A percentile compares a stretch with the other conserved stretches of the same genome.
Evolutionary conservation across 2,329 filamentous ascomycete genomes (phyloP).

Genomic region (Tolypocladium endophyticum): DNA sequence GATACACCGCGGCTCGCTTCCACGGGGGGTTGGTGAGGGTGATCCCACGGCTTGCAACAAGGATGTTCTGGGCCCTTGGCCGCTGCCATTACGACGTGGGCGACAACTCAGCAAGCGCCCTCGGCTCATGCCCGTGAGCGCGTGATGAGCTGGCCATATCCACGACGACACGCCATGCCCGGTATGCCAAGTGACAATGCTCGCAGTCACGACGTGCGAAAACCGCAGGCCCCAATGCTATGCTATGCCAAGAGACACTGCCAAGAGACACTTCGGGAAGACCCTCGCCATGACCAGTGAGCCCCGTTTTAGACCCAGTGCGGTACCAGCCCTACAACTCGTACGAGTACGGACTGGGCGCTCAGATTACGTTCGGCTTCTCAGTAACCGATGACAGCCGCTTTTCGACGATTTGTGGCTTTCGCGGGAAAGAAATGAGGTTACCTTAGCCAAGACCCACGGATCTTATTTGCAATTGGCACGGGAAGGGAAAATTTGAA

Average conservation of each 20-base stretch:
- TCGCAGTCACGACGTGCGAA: not conserved
- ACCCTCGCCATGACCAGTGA: not conserved
- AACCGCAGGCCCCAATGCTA: not conserved
- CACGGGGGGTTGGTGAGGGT: not conserved
- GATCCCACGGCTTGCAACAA: not conserved
- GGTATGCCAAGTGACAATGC: not conserved
- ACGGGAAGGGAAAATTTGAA: too few species aligned
- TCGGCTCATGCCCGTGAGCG: not conserved
- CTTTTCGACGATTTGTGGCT: not conserved
- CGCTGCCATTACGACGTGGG: not conserved
- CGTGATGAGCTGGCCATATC: not conserved
- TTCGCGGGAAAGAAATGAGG: not conserved
- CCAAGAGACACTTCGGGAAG: not conserved
- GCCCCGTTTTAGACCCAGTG: not conserved
- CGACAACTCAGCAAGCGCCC: not conserved
- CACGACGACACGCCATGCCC: not conserved
- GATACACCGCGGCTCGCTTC: not conserved
- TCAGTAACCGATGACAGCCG: not conserved
- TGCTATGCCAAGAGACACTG: not conserved
- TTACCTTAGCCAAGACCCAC: not conserved
- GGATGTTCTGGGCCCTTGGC: not conserved
- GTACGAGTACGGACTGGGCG: not conserved
- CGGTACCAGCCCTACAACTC: not conserved
- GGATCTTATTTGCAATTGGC: not conserved
- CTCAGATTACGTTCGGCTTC: not conserved